A percentile compares a stretch with the other conserved stretches of the same genome.
Evolutionary conservation across 129 eudicot genomes (phyloP).

Genomic region (Flaveria ramosissima): DNA sequence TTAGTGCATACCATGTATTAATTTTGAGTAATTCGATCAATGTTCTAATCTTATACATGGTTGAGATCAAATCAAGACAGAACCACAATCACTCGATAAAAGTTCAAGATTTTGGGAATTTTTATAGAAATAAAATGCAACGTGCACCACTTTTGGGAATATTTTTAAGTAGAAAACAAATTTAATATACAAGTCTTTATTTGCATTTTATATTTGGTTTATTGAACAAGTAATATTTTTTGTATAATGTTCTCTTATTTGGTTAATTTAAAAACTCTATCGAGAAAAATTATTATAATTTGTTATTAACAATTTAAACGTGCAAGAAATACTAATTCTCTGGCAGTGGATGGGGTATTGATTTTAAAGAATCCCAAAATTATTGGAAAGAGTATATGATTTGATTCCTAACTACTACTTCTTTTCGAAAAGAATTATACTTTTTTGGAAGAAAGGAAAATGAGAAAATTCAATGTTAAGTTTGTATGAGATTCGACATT

Average conservation of each 20-base stretch:
- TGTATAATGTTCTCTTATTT: background rate
- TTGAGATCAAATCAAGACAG: too few species aligned
- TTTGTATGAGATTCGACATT: background rate
- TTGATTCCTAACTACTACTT: slow-evolving; percentile 19
- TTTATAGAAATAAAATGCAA: too few species aligned
- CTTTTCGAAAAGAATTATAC: background rate
- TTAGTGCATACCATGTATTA: too few species aligned
- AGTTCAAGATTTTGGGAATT: too few species aligned
- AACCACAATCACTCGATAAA: too few species aligned
- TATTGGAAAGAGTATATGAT: slow-evolving; percentile 28
- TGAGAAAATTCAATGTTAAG: background rate
- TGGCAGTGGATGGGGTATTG: slow-evolving; percentile 18
- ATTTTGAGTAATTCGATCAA: too few species aligned
- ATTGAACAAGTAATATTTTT: background rate
- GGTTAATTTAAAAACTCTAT: background rate
- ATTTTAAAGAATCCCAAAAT: slow-evolving; percentile 31
- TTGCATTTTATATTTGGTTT: background rate
- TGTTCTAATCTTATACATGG: too few species aligned
- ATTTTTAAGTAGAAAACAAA: too few species aligned
- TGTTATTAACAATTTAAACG: background rate
- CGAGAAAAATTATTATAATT: too few species aligned
- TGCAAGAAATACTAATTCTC: background rate
- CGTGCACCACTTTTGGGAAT: too few species aligned
- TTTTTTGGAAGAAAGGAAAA: background rate
- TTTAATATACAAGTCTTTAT: too few species aligned